A percentile compares a stretch with the other conserved stretches of the same genome.
phyloP scores from a whole-genome alignment of 129 eudicot genomes.

The Chrysanthemum makinoi region DNA sequence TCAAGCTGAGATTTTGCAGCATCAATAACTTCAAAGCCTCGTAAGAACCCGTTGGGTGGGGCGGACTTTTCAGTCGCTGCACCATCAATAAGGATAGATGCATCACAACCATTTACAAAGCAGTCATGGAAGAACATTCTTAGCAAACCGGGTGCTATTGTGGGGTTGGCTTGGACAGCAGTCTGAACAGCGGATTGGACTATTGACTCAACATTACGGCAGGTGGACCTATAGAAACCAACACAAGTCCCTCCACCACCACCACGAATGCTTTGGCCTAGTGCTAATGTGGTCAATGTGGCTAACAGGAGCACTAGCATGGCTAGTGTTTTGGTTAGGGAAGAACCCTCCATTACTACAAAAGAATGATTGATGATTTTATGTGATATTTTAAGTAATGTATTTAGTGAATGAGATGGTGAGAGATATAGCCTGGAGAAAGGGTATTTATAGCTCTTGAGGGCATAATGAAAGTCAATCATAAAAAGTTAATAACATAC shows the following conservation, averaged over 20 bases:
- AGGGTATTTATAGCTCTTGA: background rate
- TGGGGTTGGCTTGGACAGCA: slow-evolving; percentile 36
- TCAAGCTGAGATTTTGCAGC: slow-evolving; percentile 36
- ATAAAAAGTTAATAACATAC: background rate
- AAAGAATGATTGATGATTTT: background rate
- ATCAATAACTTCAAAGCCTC: slow-evolving; percentile 67
- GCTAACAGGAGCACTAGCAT: slow-evolving; percentile 5
- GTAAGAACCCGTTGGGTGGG: slow-evolving; percentile 36
- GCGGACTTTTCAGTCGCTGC: slow-evolving; percentile 51
- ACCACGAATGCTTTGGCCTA: slow-evolving; percentile 30
- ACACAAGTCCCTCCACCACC: slow-evolving; percentile 43
- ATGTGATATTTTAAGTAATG: background rate
- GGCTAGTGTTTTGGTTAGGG: background rate
- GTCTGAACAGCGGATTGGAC: slow-evolving; percentile 44
- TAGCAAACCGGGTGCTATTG: slow-evolving; percentile 55
- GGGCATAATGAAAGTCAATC: slow-evolving; percentile 2
- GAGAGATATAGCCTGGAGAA: slow-evolving; percentile 20
- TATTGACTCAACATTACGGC: slow-evolving; percentile 50
- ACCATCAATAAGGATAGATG: slow-evolving; percentile 56
- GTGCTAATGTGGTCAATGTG: slow-evolving; percentile 23
- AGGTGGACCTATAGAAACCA: slow-evolving; percentile 45
- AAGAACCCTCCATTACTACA: background rate
- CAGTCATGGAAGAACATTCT: slow-evolving; percentile 69
- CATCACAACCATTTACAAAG: slow-evolving; percentile 73
- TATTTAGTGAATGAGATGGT: background rate